Evolutionary conservation across 768 basidiomycete species (phyloP).

Genomic region (Cyathus striatus): DNA sequence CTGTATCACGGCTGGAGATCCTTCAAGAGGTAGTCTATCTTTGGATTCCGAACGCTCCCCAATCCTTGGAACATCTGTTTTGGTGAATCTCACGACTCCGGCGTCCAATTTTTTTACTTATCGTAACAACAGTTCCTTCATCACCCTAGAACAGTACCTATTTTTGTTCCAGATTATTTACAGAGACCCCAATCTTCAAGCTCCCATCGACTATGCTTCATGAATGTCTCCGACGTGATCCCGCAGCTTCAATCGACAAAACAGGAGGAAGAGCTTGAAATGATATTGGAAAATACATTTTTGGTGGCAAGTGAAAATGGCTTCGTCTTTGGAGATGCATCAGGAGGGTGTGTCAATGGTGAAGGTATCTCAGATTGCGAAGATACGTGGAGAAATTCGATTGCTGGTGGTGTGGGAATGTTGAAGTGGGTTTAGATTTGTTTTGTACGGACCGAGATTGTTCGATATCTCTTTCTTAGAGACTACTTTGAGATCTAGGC

Average conservation of each 20-base stretch:
- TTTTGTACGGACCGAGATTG: too few species aligned
- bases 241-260: too few species aligned
- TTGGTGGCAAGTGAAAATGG: conserved; percentile 40
- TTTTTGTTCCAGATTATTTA: too few species aligned
- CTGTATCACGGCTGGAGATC: conserved; percentile 66
- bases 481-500: too few species aligned
- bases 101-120: conserved; percentile 2
- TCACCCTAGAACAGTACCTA: conserved; percentile 19
- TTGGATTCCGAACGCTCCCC: conserved; percentile 52
- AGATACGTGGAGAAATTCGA: background rate
- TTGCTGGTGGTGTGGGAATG: background rate
- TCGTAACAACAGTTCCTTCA: conserved; percentile 33
- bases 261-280: conserved; percentile 7
- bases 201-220: conserved; percentile 2
- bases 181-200: conserved; percentile 6
- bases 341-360: background rate
- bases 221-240: conserved; percentile 5
- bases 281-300: conserved; percentile 26
- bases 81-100: conserved; percentile 21
- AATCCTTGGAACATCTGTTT: conserved; percentile 40
- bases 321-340: background rate
- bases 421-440: background rate
- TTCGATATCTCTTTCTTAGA: too few species aligned
- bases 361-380: background rate
- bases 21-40: conserved; percentile 59